phyloP scores from a whole-genome alignment of 129 eudicot species.

The Logfia minima region DNA sequence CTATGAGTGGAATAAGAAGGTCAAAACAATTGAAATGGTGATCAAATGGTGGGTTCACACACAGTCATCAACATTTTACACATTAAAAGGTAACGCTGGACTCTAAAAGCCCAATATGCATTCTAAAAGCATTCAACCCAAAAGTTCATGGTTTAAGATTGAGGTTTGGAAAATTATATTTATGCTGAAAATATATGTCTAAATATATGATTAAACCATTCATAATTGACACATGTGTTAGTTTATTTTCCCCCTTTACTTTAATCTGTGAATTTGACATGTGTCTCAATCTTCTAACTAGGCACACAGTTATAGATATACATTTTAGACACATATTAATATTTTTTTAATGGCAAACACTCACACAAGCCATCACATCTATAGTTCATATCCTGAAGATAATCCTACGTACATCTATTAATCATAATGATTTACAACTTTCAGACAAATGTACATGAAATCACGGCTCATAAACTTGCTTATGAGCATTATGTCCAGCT shows the following conservation, averaged over 20 bases:
- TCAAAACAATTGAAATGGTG: background rate
- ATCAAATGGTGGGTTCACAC: background rate
- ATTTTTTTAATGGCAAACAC: no score
- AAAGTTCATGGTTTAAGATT: background rate
- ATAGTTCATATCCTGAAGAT: background rate
- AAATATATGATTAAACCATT: no score
- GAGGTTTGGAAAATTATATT: no score
- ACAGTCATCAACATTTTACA: no score
- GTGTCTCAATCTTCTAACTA: no score
- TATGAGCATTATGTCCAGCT: slow-evolving; percentile 46
- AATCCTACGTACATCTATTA: background rate
- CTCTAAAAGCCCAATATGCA: background rate
- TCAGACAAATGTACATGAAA: background rate
- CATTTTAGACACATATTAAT: no score
- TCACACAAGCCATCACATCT: background rate
- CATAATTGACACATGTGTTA: no score
- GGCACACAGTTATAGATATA: no score
- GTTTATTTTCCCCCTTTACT: no score
- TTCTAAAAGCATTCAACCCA: background rate
- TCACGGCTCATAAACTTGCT: slow-evolving; percentile 32
- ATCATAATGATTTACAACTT: slow-evolving; percentile 5
- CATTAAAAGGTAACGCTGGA: background rate
- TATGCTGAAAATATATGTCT: no score
- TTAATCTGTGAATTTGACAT: no score
- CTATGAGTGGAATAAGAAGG: background rate